Percentiles rank a stretch among this genome's conserved stretches.
Conservation (phyloP, 495 filamentous ascomycete species). For the Friedmanniomyces endolithicus region DNA sequence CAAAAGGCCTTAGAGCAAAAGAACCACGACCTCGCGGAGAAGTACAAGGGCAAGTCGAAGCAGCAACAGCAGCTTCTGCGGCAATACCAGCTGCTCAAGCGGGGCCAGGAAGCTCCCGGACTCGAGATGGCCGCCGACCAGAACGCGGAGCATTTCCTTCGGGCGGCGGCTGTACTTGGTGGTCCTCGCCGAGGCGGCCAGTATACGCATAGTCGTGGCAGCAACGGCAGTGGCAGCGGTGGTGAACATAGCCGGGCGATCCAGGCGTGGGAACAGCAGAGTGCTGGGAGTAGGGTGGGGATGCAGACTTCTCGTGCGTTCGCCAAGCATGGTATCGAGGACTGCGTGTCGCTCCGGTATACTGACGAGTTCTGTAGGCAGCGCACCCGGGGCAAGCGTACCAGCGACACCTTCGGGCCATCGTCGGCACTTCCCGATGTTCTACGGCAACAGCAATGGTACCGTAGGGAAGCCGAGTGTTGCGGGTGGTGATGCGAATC, state of each 20-base stretch:
- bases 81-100: constrained; percentile 73
- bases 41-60: constrained; percentile 59
- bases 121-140: constrained; percentile 60
- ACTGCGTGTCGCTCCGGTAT: neutral
- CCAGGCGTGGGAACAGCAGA: constrained; percentile 10
- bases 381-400: neutral
- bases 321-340: too few relatives aligned
- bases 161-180: neutral
- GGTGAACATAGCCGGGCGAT: neutral
- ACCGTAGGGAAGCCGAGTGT: neutral
- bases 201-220: constrained; percentile 34
- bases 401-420: constrained; percentile 17
- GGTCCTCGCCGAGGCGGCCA: constrained; percentile 22
- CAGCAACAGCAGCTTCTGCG: constrained; percentile 69
- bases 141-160: constrained; percentile 43
- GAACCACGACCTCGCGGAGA: constrained; percentile 60
- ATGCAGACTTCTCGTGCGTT: constrained; percentile 11
- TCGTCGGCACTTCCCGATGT: constrained; percentile 15
- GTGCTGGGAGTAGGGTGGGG: neutral
- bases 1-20: constrained; percentile 59
- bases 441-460: constrained; percentile 5
- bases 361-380: constrained; percentile 10
- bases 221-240: constrained; percentile 36
- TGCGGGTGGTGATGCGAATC: constrained; percentile 5
- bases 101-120: constrained; percentile 53